These are phyloP conservation scores for Bonia amplexicaulis DNA, from an alignment of 176 grass and related monocot species.

Conservation along the genomic window DNA sequence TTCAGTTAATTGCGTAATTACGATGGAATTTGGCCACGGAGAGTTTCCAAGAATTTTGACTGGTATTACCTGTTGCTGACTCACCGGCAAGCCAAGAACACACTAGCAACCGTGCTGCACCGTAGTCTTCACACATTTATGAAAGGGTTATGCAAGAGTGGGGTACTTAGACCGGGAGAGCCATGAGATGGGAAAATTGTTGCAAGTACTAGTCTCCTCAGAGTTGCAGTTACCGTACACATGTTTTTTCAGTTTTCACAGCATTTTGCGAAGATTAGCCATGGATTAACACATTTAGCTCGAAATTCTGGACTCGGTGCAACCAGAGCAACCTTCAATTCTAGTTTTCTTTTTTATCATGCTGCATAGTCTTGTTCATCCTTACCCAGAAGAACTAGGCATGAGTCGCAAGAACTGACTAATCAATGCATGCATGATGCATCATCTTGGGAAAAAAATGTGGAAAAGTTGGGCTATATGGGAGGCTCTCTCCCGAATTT, in stretches of 20 bases:
- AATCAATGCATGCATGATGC: slow-evolving; percentile 24
- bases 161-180: neutral
- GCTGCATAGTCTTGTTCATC: neutral
- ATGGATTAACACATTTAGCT: neutral
- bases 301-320: neutral
- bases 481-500: slow-evolving; percentile 21
- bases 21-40: neutral
- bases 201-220: neutral
- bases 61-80: neutral
- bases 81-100: slow-evolving; percentile 16
- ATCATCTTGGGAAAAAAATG: slow-evolving; percentile 22
- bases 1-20: neutral
- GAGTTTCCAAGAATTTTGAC: slow-evolving; percentile 22
- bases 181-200: neutral
- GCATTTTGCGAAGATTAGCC: neutral
- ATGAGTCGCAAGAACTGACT: slow-evolving; percentile 1
- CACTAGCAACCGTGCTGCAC: neutral
- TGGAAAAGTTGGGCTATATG: slow-evolving; percentile 25
- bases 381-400: neutral
- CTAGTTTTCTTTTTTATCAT: too few species aligned
- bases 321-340: neutral
- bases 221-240: neutral
- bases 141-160: neutral
- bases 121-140: slow-evolving; percentile 41
- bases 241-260: neutral